Evolutionary conservation across 78 protist species (phyloP).

Genomic region (Dictyostelium capitatum): DNA sequence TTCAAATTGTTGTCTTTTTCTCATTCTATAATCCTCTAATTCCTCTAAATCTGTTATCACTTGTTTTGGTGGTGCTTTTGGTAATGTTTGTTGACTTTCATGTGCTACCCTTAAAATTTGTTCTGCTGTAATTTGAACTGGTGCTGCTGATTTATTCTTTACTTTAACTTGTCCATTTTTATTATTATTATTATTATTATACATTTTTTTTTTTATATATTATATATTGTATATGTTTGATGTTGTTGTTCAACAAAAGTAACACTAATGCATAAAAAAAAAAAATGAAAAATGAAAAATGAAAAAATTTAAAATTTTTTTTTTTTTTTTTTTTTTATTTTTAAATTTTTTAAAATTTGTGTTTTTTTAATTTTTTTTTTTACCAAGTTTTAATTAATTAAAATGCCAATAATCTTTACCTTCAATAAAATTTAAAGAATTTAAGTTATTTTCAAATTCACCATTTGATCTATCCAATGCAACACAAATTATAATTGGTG

Average conservation of each 20-base stretch:
- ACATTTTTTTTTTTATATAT: background rate
- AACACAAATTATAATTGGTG: slow-evolving; percentile 67
- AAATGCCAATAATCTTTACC: slow-evolving; percentile 74
- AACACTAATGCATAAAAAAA: too few species aligned
- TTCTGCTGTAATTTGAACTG: slow-evolving; percentile 99
- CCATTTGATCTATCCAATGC: slow-evolving; percentile 63
- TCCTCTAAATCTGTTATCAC: slow-evolving; percentile 96
- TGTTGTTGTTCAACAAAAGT: background rate
- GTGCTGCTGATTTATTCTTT: slow-evolving; percentile 96
- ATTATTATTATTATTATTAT: background rate
- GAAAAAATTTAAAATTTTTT: background rate
- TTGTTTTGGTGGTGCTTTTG: slow-evolving; percentile 88
- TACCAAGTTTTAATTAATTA: slow-evolving; percentile 25
- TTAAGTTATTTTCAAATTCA: slow-evolving; percentile 61
- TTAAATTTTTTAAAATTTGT: background rate
- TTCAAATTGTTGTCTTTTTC: slow-evolving; percentile 92
- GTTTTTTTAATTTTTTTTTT: background rate
- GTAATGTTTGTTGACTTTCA: slow-evolving; percentile 42
- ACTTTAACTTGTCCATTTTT: slow-evolving; percentile 24
- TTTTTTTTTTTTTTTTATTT: background rate
- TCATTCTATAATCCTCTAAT: slow-evolving; percentile 89
- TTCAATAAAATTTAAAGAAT: slow-evolving; percentile 46
- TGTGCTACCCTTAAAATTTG: slow-evolving; percentile 97
- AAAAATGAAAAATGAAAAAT: background rate
- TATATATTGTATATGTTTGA: background rate